Percentiles rank a stretch among this genome's conserved stretches.
Conservation (phyloP, 108 stramenopile species). For the Skeletonema potamos region DNA sequence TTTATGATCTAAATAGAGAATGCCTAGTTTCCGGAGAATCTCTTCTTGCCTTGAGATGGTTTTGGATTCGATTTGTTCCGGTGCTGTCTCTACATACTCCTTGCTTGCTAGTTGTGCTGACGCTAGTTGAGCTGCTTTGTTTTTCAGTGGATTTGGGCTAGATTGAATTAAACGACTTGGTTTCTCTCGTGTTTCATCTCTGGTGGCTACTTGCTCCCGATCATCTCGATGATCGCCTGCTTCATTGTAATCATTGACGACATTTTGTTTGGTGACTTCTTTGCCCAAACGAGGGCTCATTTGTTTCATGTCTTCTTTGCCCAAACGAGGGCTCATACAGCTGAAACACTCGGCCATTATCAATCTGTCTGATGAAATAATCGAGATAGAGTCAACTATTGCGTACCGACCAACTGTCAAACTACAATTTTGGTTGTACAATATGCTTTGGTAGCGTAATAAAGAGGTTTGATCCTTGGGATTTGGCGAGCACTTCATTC, state of each 20-base stretch:
- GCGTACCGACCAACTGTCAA: too few relatives aligned
- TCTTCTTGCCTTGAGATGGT: background rate
- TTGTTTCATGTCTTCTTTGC: background rate
- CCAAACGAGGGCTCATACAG: background rate
- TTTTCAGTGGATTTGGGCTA: too few relatives aligned
- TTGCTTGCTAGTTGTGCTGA: background rate
- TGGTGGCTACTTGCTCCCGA: background rate
- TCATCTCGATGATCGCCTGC: background rate
- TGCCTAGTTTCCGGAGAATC: constrained; percentile 2
- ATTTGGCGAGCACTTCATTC: too few relatives aligned
- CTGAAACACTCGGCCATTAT: background rate
- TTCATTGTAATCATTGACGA: background rate
- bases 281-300: background rate
- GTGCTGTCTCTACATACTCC: background rate
- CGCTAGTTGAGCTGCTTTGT: too few relatives aligned
- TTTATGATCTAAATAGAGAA: constrained; percentile 5
- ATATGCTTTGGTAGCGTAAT: too few relatives aligned
- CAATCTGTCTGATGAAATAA: background rate
- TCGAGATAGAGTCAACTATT: too few relatives aligned
- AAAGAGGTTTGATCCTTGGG: too few relatives aligned
- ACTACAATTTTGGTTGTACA: too few relatives aligned
- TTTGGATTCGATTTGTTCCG: background rate
- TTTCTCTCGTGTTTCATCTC: background rate
- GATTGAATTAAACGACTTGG: background rate
- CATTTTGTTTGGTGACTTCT: background rate